Conservation (phyloP, 805 yeast genomes). For the Nakazawaea ishiwadae region DNA sequence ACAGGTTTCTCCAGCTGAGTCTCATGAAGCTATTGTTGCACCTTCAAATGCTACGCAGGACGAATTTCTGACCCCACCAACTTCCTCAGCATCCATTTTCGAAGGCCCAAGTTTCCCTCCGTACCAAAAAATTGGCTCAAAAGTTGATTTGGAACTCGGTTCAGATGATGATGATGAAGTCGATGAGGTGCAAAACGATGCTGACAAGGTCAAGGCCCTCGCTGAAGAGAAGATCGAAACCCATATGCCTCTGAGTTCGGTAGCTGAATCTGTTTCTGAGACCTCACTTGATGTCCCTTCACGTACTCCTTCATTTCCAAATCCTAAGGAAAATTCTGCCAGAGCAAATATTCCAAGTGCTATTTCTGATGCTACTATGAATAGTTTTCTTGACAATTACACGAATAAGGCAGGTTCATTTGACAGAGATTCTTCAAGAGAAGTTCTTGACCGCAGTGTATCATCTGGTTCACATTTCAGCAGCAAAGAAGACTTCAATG, state of each 20-base stretch:
- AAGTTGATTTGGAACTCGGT: slow-evolving; percentile 3
- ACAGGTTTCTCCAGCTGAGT: neutral
- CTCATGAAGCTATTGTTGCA: neutral
- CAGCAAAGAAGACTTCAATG: neutral
- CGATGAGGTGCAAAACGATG: neutral
- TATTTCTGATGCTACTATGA: slow-evolving; percentile 11
- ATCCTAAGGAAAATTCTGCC: neutral
- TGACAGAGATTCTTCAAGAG: slow-evolving; percentile 2
- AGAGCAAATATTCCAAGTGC: slow-evolving; percentile 7
- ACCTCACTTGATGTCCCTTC: neutral
- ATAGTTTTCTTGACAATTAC: slow-evolving; percentile 12
- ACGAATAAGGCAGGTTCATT: neutral
- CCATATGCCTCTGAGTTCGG: no score
- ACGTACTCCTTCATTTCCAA: neutral
- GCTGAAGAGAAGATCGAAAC: no score
- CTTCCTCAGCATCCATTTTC: neutral
- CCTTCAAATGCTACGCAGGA: neutral
- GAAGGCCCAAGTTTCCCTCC: neutral
- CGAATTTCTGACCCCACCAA: neutral
- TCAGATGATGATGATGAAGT: slow-evolving; percentile 5
- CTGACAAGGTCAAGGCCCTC: no score
- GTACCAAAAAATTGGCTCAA: slow-evolving; percentile 1
- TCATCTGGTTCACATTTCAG: neutral
- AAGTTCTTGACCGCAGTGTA: neutral
- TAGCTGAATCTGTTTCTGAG: no score